Evolutionary conservation across 208 protist genomes (phyloP), one percentile per base, ranked within the genome.

Genomic region (Wallacemonas sp.): DNA sequence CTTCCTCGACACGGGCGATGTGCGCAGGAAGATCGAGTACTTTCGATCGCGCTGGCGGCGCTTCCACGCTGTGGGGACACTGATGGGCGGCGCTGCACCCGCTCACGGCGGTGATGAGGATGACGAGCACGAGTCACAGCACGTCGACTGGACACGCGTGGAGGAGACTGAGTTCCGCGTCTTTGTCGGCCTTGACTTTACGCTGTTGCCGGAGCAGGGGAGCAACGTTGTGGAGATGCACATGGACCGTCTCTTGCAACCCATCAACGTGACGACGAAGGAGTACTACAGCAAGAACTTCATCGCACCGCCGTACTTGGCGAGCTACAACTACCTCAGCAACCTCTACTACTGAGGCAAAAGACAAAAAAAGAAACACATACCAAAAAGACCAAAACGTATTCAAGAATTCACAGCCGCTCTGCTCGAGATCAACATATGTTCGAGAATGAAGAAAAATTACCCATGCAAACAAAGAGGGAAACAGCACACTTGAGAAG

Each of bases 221-320:
- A 84, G 76, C 26, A 65, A 70, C 34, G 88, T 92, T 16, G 78
- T 94, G 39, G 74, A 79, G 39, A 78, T 68, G 32, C 85, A 95
- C 62, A 58, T 92, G 29, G 85, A 95, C 30, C 83, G 88, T 27
- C 66, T 95, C 29, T 71, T 95, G 17, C 81, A 87, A 65, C 80
- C 82, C 57, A 88, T 92, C 44, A 91, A 91, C 68, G 70, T 95
- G 1, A 87, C 88, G 16, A 65, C 74, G 23, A 75, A 87, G 68
- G 85, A 95, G 81, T 95, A 95, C 72, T 92, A 90, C 76, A 84
- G 83, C 36, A 85, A 86, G 56, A 87, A 88, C 24, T 94, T 87
- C 72, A 74, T 82, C 33, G 33, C 74, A 19, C 78, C 78, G 5
- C 71, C 74, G 24, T 85, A 89, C 55, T 26, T 87, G 27, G 74